Evolutionary conservation across 805 yeast species (phyloP).

Genomic region (Yamadazyma endophytica): DNA sequence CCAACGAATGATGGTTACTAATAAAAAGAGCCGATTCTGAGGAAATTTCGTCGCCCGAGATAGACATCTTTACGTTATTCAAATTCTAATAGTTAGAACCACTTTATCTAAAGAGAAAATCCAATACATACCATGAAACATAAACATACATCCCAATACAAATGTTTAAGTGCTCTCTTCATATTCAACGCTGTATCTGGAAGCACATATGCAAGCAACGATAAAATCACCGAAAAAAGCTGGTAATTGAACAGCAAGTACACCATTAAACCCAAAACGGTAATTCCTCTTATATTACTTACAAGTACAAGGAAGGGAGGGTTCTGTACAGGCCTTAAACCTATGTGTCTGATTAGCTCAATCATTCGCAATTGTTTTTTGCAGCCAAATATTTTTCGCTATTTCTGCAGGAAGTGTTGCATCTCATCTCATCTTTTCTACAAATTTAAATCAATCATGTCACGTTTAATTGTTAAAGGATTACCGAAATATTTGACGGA

Average conservation of each 20-base stretch:
- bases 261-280: constrained; percentile 14
- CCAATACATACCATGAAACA: constrained; percentile 22
- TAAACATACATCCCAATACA: constrained; percentile 28
- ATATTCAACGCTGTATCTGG: constrained; percentile 18
- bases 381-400: constrained; percentile 2
- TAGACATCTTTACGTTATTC: constrained; percentile 31
- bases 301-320: constrained; percentile 4
- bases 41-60: constrained; percentile 40
- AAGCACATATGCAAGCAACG: constrained; percentile 9
- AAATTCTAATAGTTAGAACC: constrained; percentile 17
- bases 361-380: constrained; percentile 9
- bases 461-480: constrained; percentile 89
- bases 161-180: constrained; percentile 13
- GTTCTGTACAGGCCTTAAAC: constrained; percentile 18
- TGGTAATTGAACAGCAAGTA: constrained; percentile 16
- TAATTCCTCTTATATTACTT: constrained; percentile 14
- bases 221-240: constrained; percentile 13
- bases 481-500: constrained; percentile 77
- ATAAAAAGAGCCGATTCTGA: constrained; percentile 35
- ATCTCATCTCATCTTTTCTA: constrained; percentile 7
- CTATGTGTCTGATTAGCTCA: constrained; percentile 32
- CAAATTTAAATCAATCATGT: constrained; percentile 37
- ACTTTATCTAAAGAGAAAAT: constrained; percentile 6
- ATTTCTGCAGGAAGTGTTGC: constrained; percentile 2
- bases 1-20: constrained; percentile 64